Evolutionary conservation across 352 stramenopile species (phyloP), one percentile per base, ranked within the genome.

Genomic region (Pseudoperonospora humuli): DNA sequence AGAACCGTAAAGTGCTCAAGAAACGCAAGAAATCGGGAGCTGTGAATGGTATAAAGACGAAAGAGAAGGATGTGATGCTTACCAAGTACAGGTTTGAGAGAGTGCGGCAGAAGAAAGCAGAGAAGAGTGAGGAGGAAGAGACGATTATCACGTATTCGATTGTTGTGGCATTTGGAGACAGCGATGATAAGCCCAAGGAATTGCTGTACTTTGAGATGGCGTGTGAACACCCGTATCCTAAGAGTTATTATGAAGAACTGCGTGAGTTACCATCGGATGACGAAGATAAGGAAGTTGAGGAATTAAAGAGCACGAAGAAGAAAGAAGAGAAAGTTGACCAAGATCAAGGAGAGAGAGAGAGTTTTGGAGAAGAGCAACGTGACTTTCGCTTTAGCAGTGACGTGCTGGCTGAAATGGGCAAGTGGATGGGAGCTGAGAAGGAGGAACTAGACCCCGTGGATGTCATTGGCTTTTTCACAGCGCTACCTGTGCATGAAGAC

Each of bases 181-280:
- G 71, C 3, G 55, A 70, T 21, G 47, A 27, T 3, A 56, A 46
- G 27, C 53, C 69, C 6, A 65, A 59, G 45, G 61, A 82, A 45
- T 50, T 88, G 18, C 61, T 88, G 50, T 51, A 67, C 52, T 85
- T 78, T 51, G 67, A 64, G n/a, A 52, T 88, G 44, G 61, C 53
- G 8, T 75, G 69, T 35, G 50, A 75, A 11, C 40, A 66, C 18
- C 14, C 38, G n/a, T 89, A 89, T 41, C 77, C 77, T 6, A 74
- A 68, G 15, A 84, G 73, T 43, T 84, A 82, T 57, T 89, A 89
- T 49, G 75, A 89, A 28, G 64, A 81, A 19, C 50, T 67, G 38
- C 57, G 73, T 38, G 44, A 66, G 25, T 38, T 61, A 10, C 58
- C 60, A 1, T 68, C 49, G 5, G 68, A 69, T 7, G 48, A 58